These are phyloP conservation scores for Thraustochytrium sp. DNA, from an alignment of 352 stramenopile species.

Conservation along the genomic window DNA sequence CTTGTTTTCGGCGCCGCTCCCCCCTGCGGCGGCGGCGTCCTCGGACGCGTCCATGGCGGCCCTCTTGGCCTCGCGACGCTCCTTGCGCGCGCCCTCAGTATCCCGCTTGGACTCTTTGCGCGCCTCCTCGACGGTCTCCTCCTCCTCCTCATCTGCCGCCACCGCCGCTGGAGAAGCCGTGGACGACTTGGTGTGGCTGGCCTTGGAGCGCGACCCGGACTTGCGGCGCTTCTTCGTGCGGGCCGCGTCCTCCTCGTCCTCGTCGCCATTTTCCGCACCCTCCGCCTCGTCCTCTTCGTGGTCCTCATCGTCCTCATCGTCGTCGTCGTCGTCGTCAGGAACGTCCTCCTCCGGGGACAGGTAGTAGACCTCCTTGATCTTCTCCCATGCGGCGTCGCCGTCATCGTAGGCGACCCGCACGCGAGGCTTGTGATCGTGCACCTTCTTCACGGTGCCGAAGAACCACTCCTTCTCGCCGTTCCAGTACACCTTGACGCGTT, in stretches of 20 bases:
- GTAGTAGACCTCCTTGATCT: not conserved
- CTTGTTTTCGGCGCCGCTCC: not conserved
- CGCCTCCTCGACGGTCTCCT: not conserved
- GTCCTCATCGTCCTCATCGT: not conserved
- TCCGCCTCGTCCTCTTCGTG: not conserved
- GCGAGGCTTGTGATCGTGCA: not conserved
- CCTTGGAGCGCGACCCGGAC: too few relatives aligned
- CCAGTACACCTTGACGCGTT: slow-evolving; percentile 38
- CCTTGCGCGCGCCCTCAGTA: not conserved
- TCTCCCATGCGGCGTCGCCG: slow-evolving; percentile 11
- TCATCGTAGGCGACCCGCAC: slow-evolving; percentile 22
- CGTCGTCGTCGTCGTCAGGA: not conserved
- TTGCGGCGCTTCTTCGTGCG: not conserved
- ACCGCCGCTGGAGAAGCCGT: too few relatives aligned
- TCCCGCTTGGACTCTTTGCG: not conserved
- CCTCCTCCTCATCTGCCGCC: not conserved
- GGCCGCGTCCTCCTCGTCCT: not conserved
- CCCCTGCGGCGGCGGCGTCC: too few relatives aligned
- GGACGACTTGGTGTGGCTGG: too few relatives aligned
- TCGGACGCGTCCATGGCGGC: not conserved
- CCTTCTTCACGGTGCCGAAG: not conserved
- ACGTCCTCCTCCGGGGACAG: not conserved
- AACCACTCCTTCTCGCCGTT: slow-evolving; percentile 34
- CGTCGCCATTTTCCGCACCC: not conserved
- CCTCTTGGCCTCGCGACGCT: not conserved